A percentile compares a stretch with the other conserved stretches of the same genome.
Evolutionary conservation across 129 eudicot species (phyloP).

Genomic region (Artemisia annua): DNA sequence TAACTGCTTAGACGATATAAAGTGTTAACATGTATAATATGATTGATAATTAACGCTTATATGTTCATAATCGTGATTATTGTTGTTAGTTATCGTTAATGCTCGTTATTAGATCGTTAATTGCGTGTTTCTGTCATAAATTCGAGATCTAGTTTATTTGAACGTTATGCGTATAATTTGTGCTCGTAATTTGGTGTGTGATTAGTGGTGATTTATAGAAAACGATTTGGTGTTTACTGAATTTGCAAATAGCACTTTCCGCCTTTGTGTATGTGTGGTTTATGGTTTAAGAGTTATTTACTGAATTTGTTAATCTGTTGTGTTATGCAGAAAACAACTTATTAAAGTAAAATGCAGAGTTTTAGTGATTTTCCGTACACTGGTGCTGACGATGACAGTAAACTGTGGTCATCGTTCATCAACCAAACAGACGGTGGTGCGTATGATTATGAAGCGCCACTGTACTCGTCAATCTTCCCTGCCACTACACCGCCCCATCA

Average conservation of each 20-base stretch:
- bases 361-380: slow-evolving; percentile 37
- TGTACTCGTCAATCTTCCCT: slow-evolving; percentile 46
- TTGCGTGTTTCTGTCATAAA: not conserved
- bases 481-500: slow-evolving; percentile 23
- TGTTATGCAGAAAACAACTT: slow-evolving; percentile 20
- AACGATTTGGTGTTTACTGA: not conserved
- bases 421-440: slow-evolving; percentile 37
- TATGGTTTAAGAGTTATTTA: not conserved
- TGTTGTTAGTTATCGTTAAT: not conserved
- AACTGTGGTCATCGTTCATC: slow-evolving; percentile 33
- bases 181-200: not conserved
- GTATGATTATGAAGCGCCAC: slow-evolving; percentile 29
- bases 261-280: not conserved
- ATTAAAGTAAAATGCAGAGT: slow-evolving; percentile 49
- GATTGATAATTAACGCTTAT: slow-evolving; percentile 6
- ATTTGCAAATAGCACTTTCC: no score
- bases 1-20: not conserved
- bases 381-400: slow-evolving; percentile 25
- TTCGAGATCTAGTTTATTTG: slow-evolving; percentile 19
- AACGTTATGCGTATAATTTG: not conserved
- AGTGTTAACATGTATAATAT: not conserved
- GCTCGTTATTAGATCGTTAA: slow-evolving; percentile 8
- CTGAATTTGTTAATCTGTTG: slow-evolving; percentile 11
- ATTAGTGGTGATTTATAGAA: not conserved
- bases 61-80: not conserved